Evolutionary conservation across 2,329 filamentous ascomycete genomes (phyloP).

Genomic region (Sporothrix pseudoabietina): DNA sequence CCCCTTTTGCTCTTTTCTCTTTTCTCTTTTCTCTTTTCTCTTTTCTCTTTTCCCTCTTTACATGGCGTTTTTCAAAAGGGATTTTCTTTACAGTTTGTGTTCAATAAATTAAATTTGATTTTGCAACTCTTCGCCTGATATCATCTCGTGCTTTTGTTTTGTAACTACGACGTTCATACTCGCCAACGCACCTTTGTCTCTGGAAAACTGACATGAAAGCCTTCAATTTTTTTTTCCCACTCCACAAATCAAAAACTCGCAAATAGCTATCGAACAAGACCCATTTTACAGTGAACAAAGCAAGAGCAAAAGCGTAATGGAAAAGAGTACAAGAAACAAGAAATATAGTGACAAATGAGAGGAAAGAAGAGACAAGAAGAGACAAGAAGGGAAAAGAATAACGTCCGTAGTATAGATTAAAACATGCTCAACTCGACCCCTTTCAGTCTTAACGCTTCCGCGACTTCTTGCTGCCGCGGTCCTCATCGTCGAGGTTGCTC

Average conservation of each 20-base stretch:
- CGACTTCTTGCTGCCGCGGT: conserved; percentile 68
- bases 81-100: conserved; percentile 1
- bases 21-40: too few species aligned
- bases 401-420: not conserved
- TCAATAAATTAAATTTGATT: not conserved
- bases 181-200: not conserved
- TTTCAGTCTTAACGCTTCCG: conserved; percentile 50
- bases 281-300: not conserved
- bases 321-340: not conserved
- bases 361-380: not conserved
- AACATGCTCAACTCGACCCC: not conserved
- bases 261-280: conserved; percentile 13
- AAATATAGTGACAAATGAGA: conserved; percentile 3
- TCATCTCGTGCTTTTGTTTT: not conserved
- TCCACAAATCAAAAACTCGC: not conserved
- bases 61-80: conserved; percentile 9
- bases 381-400: not conserved
- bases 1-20: not conserved
- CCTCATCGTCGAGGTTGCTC: conserved; percentile 71
- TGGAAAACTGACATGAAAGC: not conserved
- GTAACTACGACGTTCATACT: not conserved
- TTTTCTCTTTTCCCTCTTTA: not conserved
- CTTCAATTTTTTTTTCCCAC: conserved; percentile 5
- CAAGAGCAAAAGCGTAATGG: not conserved
- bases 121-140: not conserved